Percentiles rank a stretch among this genome's conserved stretches.
Conservation (phyloP, 2,329 filamentous ascomycete genomes). For the Leptographium radiaticola region DNA sequence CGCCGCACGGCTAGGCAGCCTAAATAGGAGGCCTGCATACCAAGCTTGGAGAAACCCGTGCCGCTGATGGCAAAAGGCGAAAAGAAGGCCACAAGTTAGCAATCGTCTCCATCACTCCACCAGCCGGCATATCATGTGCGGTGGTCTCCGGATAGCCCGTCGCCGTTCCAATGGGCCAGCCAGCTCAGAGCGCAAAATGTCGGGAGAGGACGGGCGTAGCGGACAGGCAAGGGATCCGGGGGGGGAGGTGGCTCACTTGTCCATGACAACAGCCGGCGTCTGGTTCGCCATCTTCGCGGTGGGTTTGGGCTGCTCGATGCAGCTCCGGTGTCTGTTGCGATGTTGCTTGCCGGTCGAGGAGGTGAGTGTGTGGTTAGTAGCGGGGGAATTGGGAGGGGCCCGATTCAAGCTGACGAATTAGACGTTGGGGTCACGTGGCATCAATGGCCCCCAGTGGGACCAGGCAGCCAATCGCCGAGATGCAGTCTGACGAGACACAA, state of each 20-base stretch:
- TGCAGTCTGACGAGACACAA: too few relatives aligned
- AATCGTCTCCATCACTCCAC: conserved; percentile 9
- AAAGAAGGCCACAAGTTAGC: conserved; percentile 21
- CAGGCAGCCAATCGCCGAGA: background rate
- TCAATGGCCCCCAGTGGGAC: background rate
- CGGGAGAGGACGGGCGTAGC: background rate
- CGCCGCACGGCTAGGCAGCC: conserved; percentile 1
- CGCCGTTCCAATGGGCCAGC: background rate
- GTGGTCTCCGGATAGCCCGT: too few relatives aligned
- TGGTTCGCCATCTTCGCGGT: conserved; percentile 72
- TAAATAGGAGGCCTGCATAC: conserved; percentile 38
- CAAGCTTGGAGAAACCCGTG: conserved; percentile 98
- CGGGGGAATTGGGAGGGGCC: background rate
- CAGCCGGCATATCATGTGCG: background rate
- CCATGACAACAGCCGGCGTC: conserved; percentile 99
- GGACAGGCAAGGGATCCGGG: background rate
- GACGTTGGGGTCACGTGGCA: background rate
- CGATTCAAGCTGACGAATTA: background rate
- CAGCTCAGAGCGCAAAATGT: background rate
- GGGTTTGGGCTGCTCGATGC: background rate
- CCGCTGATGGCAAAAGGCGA: conserved; percentile 49
- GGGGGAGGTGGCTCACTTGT: conserved; percentile 65
- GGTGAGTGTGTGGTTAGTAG: background rate
- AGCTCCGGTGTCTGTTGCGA: background rate
- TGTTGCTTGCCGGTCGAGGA: background rate